Percentiles rank a stretch among this genome's conserved stretches.
Evolutionary conservation across 2,329 filamentous ascomycete genomes (phyloP).

Genomic region (Alternaria burnsii): DNA sequence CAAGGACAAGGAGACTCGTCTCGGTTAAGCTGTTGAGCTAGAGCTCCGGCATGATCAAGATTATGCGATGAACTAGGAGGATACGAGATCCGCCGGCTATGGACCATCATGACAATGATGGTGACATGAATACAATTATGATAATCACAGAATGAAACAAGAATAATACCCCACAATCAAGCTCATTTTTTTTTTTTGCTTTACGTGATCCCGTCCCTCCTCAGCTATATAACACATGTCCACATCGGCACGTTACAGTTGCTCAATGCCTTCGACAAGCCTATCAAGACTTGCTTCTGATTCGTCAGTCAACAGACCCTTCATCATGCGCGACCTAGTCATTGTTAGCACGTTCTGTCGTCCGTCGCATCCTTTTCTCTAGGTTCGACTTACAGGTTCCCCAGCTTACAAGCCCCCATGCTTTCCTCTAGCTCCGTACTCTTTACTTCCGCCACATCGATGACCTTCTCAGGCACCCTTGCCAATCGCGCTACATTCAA

Average conservation of each 20-base stretch:
- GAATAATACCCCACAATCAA: background rate
- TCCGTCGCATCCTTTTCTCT: slow-evolving; percentile 18
- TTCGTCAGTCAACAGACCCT: slow-evolving; percentile 33
- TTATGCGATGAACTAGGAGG: slow-evolving; percentile 12
- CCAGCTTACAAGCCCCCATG: slow-evolving; percentile 45
- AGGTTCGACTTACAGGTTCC: slow-evolving; percentile 43
- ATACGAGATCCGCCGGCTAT: slow-evolving; percentile 24
- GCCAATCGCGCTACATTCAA: slow-evolving; percentile 91
- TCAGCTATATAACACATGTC: background rate
- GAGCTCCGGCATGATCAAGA: background rate
- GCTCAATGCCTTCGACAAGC: slow-evolving; percentile 25
- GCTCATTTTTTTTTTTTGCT: background rate
- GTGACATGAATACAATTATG: slow-evolving; percentile 10
- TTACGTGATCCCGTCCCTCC: background rate
- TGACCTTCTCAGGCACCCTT: slow-evolving; percentile 76
- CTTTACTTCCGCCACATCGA: slow-evolving; percentile 82
- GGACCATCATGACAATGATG: background rate
- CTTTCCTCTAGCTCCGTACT: slow-evolving; percentile 81
- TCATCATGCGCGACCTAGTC: slow-evolving; percentile 33
- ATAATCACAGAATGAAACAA: slow-evolving; percentile 21
- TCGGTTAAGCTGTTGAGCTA: slow-evolving; percentile 20
- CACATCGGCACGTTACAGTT: slow-evolving; percentile 10
- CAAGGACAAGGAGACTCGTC: slow-evolving; percentile 69
- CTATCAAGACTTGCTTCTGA: slow-evolving; percentile 27
- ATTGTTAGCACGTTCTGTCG: slow-evolving; percentile 20